Base-by-base conservation (phyloP, 2,329 filamentous ascomycete species). In the Macrophomina pseudophaseolina region DNA sequence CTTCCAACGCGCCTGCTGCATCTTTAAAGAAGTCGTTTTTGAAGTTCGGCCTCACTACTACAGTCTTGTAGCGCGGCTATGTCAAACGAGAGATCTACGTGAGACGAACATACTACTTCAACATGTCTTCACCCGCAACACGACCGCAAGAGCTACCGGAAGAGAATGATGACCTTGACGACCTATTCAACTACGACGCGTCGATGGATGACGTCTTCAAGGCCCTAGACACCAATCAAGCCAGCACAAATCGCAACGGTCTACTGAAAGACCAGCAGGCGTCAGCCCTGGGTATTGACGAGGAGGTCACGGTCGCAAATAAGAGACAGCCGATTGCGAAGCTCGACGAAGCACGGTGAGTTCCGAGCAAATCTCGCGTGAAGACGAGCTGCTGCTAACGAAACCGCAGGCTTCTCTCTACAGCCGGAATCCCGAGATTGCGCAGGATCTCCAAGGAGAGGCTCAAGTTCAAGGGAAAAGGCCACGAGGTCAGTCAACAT, bases 401-500 rank as follows among this genome's bases (percentile, higher is more conserved):
- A n/a, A 16, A 48, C 30, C 8, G 38, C 69, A 93, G 93, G 70
- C 81, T 98, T n/a, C 84, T 98, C 1, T 95, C 93, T 3, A 86
- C 90, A 23, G 86, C 88, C 56, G 95, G 95, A 0, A 93, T 99
- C 68, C 92, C 93, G 1, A 93, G 90, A 72, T 82, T 99, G 63
- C 88, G 91, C 49, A 87, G 85, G 69, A 88, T 89, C 71, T 89
- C 92, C 0, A 88, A 87, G 64, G 85, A 88, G 35, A 85, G 86
- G 52, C 80, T 97, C 23, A 92, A 87, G 70, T 88, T 97, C 72
- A 96, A 94, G 76, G 95, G 95, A 59, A 98, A 97, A 78, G 94
- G 94, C 0, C 92, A 98, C 76, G 95, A 99, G 83, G 91, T 93
- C 74, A 58, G 71, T 48, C 42, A 44, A 66, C 18, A 30, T 67